Base-by-base conservation (phyloP, 1,284 basidiomycete species). In the Wolfiporia cocos region DNA sequence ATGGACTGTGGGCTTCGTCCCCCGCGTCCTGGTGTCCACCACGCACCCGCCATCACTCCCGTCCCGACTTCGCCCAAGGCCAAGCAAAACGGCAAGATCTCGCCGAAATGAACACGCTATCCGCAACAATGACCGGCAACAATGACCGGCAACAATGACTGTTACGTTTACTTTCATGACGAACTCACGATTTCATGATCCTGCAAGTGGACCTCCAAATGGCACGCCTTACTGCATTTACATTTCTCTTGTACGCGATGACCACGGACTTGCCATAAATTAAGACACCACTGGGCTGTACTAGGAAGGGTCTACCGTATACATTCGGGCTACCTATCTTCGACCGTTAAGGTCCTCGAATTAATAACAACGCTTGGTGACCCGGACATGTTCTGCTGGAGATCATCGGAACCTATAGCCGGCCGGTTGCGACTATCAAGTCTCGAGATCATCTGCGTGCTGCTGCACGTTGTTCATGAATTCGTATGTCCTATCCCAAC, bases 381-480 rank as follows among this genome's bases (percentile, higher is more conserved):
- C n/a, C n/a, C n/a, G n/a, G n/a, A n/a, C n/a, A n/a, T n/a, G n/a
- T n/a, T n/a, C n/a, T n/a, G n/a, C n/a, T n/a, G n/a, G n/a, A n/a
- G n/a, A n/a, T n/a, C n/a, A n/a, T n/a, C n/a, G n/a, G n/a, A n/a
- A n/a, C n/a, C n/a, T n/a, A n/a, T n/a, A n/a, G n/a, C n/a, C n/a
- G n/a, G n/a, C n/a, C n/a, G n/a, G n/a, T n/a, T n/a, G n/a, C 48
- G 17, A 45, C 43, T 6, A 19, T 19, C 11, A 37, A 5, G 15
- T 29, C 22, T 17, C 41, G 32, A 61, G 60, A 31, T 62, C 59
- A 23, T 60, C 59, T 6, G 48, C 44, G 31, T 59, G 54, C n/a
- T 60, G 43, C 28, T 58, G 58, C 6, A 60, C 55, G 33, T 62
- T 60, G 38, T 54, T 55, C 42, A 58, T 38, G 35, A 54, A 59